Evolutionary conservation across 805 yeast genomes (phyloP).

Genomic region (Metschnikowia henanensis): DNA sequence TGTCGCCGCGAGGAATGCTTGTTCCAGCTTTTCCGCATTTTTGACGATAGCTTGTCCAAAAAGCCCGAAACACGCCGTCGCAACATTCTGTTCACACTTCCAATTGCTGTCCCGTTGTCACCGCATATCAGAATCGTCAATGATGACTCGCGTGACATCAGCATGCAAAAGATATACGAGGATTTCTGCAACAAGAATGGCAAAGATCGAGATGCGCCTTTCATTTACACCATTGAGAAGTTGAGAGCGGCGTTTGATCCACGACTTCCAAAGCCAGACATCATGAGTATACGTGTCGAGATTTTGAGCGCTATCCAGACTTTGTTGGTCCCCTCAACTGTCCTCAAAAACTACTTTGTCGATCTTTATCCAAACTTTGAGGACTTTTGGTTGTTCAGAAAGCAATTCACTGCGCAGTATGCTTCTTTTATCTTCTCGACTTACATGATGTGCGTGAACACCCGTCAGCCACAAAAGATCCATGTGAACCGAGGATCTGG

Average conservation of each 20-base stretch:
- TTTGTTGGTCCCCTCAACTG: slow-evolving; percentile 78
- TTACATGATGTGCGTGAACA: slow-evolving; percentile 90
- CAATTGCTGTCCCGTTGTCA: slow-evolving; percentile 89
- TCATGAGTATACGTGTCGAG: slow-evolving; percentile 85
- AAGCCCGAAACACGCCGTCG: slow-evolving; percentile 89
- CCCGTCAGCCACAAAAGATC: slow-evolving; percentile 92
- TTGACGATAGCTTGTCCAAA: slow-evolving; percentile 76
- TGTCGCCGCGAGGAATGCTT: slow-evolving; percentile 95
- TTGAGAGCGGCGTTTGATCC: slow-evolving; percentile 93
- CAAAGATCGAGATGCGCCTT: slow-evolving; percentile 84
- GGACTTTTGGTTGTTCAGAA: slow-evolving; percentile 96
- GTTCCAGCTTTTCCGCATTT: slow-evolving; percentile 85
- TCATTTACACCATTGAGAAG: slow-evolving; percentile 81
- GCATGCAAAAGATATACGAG: slow-evolving; percentile 84
- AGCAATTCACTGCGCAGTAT: slow-evolving; percentile 92
- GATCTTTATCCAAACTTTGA: slow-evolving; percentile 73
- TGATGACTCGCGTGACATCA: slow-evolving; percentile 74
- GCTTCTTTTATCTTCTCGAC: slow-evolving; percentile 92
- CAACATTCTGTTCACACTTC: slow-evolving; percentile 79
- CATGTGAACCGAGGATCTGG: slow-evolving; percentile 82
- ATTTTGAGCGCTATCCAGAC: slow-evolving; percentile 89
- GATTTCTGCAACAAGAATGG: slow-evolving; percentile 73
- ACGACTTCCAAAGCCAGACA: slow-evolving; percentile 89
- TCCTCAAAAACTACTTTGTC: slow-evolving; percentile 76
- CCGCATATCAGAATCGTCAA: slow-evolving; percentile 90